Base-by-base conservation (phyloP, 1,139 yeast species). In the Pneumocystis jirovecii region DNA sequence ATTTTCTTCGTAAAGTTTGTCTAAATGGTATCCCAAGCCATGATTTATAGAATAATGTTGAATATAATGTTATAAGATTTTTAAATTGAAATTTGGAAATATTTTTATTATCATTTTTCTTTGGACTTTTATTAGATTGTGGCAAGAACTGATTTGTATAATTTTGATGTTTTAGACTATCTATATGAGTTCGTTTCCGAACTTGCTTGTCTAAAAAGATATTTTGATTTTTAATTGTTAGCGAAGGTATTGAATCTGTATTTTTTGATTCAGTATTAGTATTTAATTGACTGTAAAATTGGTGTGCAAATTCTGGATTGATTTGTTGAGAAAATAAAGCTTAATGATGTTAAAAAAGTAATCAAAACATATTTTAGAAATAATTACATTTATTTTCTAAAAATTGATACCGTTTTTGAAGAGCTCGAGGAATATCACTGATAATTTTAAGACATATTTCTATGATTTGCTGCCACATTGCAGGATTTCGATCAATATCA, bases 401-500 rank as follows among this genome's bases (percentile, higher is more conserved):
- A 25, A 25, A 57, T 44, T 40, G 60, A 19, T 65, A 64, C 57
- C 64, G 66, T 61, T 62, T 56, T 10, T 57, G 64, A n/a, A 44
- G 65, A 64, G 19, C 63, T 63, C 56, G 66, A 68, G 29, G 37
- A 56, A 34, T 61, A 25, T 25, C 67, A 62, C 39, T 65, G 44
- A 34, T 61, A n/a, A 69, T 64, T 29, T 37, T 31, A 37, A 67
- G 44, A 61, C 72, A 71, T 42, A 65, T 68, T 10, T 60, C 62
- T 65, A 34, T 69, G 60, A 68, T 70, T 25, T 67, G 68, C 65
- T 70, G 62, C 72, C 67, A 69, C 17, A 65, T 62, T n/a, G 70
- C 66, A 2, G 68, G 70, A 57, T 67, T 68, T 29, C 73, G 69
- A 21, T 75, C 75, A 25, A 74, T 72, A 64, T 78, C 79, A 25